Evolutionary conservation across 257 asterid genomes (phyloP).

Genomic region (Solanum tarapatanum): DNA sequence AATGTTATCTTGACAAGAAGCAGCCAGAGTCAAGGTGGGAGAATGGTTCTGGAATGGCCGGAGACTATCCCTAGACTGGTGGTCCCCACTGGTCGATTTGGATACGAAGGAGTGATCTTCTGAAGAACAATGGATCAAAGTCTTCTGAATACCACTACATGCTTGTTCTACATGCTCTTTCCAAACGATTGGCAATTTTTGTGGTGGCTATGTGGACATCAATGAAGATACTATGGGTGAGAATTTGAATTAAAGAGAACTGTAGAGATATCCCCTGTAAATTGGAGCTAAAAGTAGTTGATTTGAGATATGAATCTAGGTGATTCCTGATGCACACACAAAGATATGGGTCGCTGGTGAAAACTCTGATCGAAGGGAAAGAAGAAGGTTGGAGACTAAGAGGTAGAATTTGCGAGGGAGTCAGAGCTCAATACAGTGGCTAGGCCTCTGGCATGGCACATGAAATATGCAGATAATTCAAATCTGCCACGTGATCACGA

Average conservation of each 20-base stretch:
- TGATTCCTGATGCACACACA: neutral
- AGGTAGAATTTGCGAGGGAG: neutral
- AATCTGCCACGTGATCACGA: neutral
- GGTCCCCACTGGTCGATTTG: neutral
- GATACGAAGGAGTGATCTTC: neutral
- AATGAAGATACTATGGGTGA: neutral
- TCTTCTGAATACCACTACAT: neutral
- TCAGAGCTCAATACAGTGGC: neutral
- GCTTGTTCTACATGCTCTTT: neutral
- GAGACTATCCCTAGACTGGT: neutral
- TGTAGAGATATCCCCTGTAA: neutral
- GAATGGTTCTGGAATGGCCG: too few relatives aligned
- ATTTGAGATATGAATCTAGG: neutral
- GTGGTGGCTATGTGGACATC: neutral
- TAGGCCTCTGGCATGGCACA: neutral
- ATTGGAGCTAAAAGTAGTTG: neutral
- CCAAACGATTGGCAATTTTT: neutral
- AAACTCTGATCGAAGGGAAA: neutral
- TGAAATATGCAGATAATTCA: neutral
- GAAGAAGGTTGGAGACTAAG: neutral
- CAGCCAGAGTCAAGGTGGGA: neutral
- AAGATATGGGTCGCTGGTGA: neutral
- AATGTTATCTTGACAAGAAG: neutral
- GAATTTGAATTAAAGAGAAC: neutral
- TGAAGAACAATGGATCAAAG: neutral